A percentile compares a stretch with the other conserved stretches of the same genome.
Conservation (phyloP, 805 yeast species). For the Lipomyces anomalus region DNA sequence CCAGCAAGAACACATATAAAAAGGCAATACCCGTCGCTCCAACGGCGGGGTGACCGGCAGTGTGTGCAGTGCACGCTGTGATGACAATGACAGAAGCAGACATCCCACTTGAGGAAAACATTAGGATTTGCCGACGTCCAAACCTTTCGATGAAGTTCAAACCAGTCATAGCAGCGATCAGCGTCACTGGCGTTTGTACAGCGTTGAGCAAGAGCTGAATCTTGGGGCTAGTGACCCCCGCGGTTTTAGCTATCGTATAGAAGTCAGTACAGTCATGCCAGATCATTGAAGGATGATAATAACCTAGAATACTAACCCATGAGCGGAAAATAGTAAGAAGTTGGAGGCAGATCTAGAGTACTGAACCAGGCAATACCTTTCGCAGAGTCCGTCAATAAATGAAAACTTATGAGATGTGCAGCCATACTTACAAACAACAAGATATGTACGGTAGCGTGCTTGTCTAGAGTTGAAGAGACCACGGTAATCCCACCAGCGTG, state of each 20-base stretch:
- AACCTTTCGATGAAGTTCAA: constrained; percentile 5
- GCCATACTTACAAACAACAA: too few relatives aligned
- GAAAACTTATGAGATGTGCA: too few relatives aligned
- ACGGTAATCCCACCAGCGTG: not conserved
- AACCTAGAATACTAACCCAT: constrained; percentile 48
- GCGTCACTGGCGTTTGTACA: too few relatives aligned
- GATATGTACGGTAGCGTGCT: constrained; percentile 43
- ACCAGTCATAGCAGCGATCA: constrained; percentile 11
- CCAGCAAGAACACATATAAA: not conserved
- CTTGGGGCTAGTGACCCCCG: constrained; percentile 47
- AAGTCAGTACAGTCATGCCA: too few relatives aligned
- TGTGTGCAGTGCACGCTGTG: too few relatives aligned
- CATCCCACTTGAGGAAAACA: too few relatives aligned
- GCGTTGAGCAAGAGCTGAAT: constrained; percentile 44
- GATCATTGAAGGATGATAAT: too few relatives aligned
- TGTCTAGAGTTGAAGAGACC: constrained; percentile 34
- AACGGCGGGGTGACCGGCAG: too few relatives aligned
- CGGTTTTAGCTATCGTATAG: too few relatives aligned
- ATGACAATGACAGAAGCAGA: too few relatives aligned
- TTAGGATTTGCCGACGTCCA: too few relatives aligned
- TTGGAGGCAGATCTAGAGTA: constrained; percentile 44
- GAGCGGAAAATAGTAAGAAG: constrained; percentile 46
- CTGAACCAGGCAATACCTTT: constrained; percentile 39
- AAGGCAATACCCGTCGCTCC: too few relatives aligned
- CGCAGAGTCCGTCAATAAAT: constrained; percentile 33